These are phyloP conservation scores for Jamesozyma piceae DNA, from an alignment of 805 yeast genomes.

Conservation along the genomic window DNA sequence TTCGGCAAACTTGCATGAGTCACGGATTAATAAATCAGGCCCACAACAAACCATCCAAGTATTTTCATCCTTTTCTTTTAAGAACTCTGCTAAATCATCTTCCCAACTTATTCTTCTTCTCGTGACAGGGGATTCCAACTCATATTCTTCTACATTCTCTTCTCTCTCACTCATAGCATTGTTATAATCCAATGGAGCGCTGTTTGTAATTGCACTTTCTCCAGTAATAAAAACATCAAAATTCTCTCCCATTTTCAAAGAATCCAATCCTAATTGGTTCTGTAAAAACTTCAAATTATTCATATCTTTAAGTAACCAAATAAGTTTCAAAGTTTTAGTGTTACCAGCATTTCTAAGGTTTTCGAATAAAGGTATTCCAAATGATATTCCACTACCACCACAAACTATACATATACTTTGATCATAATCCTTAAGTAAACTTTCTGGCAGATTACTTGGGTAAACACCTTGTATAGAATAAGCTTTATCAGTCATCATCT, in stretches of 20 bases:
- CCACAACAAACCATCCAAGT: conserved; percentile 28
- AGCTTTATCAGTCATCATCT: conserved; percentile 24
- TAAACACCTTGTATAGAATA: conserved; percentile 37
- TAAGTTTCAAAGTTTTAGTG: conserved; percentile 30
- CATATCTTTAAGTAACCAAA: conserved; percentile 47
- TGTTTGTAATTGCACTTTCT: no score
- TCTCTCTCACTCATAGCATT: not conserved
- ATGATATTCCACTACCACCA: conserved; percentile 70
- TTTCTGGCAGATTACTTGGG: conserved; percentile 35
- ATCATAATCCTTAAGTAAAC: conserved; percentile 35
- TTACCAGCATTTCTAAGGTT: conserved; percentile 16
- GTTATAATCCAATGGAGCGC: no score
- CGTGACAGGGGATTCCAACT: not conserved
- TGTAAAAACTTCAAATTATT: conserved; percentile 2
- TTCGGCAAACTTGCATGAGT: conserved; percentile 15
- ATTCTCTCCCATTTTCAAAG: not conserved
- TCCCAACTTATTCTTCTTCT: conserved; percentile 21
- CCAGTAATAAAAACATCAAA: not conserved
- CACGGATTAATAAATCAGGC: conserved; percentile 18
- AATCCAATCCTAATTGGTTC: not conserved
- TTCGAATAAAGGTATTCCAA: conserved; percentile 45
- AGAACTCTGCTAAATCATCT: conserved; percentile 15
- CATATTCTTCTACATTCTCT: conserved; percentile 7
- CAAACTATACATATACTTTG: conserved; percentile 45
- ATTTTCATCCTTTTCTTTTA: conserved; percentile 13